Evolutionary conservation across 78 protist genomes (phyloP).

Genomic region (Andalucia godoyi): DNA sequence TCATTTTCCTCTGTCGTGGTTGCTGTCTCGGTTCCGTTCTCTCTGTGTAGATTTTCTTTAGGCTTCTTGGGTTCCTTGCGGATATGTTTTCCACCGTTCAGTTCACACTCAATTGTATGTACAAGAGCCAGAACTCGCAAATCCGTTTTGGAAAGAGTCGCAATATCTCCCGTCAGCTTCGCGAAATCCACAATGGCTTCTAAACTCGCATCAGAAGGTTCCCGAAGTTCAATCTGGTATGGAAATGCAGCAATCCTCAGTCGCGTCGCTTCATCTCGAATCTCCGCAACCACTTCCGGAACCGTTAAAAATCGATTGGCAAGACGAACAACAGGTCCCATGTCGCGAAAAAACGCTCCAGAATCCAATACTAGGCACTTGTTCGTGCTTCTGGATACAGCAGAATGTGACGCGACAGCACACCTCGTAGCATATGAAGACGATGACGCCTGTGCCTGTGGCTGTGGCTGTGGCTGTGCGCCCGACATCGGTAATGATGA

Average conservation of each 20-base stretch:
- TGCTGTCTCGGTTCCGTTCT: neutral
- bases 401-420: too few relatives aligned
- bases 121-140: slow-evolving; percentile 3
- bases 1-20: neutral
- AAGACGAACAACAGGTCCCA: neutral
- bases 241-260: neutral
- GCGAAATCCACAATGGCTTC: neutral
- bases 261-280: neutral
- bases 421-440: too few relatives aligned
- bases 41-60: neutral
- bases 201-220: neutral
- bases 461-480: too few relatives aligned
- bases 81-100: neutral
- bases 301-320: neutral
- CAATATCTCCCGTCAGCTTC: slow-evolving; percentile 1
- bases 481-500: too few relatives aligned
- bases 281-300: neutral
- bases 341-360: neutral
- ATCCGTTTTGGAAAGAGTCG: slow-evolving; percentile 1
- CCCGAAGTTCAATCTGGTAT: neutral
- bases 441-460: too few relatives aligned
- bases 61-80: neutral
- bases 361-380: slow-evolving; percentile 9
- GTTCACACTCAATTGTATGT: neutral
- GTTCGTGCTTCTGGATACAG: too few relatives aligned